Conservation (phyloP, 2,329 filamentous ascomycete species). For the Pseudogymnoascus verrucosus region DNA sequence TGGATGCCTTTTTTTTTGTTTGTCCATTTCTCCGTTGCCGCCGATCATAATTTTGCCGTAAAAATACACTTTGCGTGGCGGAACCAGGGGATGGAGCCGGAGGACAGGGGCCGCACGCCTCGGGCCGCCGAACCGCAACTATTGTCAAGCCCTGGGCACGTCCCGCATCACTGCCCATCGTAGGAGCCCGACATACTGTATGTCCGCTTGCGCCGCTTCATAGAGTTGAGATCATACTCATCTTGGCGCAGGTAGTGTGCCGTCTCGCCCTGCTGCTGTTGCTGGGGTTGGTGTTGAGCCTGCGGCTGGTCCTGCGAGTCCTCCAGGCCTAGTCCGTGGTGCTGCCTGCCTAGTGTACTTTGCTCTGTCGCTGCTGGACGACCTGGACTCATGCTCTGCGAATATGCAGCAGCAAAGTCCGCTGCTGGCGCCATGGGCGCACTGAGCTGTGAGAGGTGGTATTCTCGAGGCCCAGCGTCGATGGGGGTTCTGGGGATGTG, state of each 20-base stretch:
- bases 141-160: not conserved
- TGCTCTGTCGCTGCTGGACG: constrained; percentile 14
- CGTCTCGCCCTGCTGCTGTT: constrained; percentile 21
- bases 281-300: constrained; percentile 18
- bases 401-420: constrained; percentile 36
- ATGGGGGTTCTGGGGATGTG: constrained; percentile 38
- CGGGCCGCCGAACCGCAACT: not conserved
- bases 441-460: constrained; percentile 46
- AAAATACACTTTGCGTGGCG: not conserved
- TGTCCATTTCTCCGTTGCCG: not conserved
- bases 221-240: not conserved
- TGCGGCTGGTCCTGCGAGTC: constrained; percentile 15
- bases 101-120: not conserved
- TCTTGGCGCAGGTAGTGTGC: constrained; percentile 18
- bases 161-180: constrained; percentile 4
- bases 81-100: not conserved
- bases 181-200: constrained; percentile 11
- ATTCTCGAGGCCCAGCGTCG: constrained; percentile 35
- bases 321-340: constrained; percentile 11
- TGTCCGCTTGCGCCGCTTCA: constrained; percentile 6
- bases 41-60: constrained; percentile 4
- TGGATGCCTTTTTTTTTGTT: not conserved
- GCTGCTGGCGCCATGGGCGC: constrained; percentile 45
- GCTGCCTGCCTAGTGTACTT: constrained; percentile 15
- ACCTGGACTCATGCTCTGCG: constrained; percentile 18